phyloP scores from a whole-genome alignment of 305 asterid genomes.

The Salvia sclarea region DNA sequence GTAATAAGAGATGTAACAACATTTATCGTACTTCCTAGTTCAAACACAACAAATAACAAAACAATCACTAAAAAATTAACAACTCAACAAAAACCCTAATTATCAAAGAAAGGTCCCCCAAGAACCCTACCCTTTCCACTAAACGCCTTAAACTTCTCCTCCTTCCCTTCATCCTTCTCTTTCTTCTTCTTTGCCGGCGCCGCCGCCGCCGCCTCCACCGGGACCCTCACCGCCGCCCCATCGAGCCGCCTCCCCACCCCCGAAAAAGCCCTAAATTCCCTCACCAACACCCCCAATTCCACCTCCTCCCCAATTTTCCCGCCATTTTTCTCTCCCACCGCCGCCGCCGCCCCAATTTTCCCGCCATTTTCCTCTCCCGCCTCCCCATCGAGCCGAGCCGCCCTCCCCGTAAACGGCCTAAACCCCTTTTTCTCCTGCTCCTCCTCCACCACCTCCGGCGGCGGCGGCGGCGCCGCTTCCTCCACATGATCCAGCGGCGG shows the following conservation, averaged over 20 bases:
- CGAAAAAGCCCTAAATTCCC: constrained; percentile 5
- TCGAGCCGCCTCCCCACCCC: neutral
- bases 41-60: neutral
- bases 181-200: neutral
- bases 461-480: neutral
- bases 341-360: neutral
- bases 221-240: neutral
- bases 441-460: neutral
- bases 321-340: neutral
- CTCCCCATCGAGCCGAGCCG: constrained; percentile 17
- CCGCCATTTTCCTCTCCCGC: neutral
- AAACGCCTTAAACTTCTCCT: constrained; percentile 28
- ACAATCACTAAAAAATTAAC: neutral
- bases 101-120: neutral
- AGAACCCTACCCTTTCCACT: constrained; percentile 17
- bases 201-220: neutral
- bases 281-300: neutral
- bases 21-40: neutral
- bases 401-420: constrained; percentile 15
- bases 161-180: neutral
- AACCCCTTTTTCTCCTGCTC: neutral
- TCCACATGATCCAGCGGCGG: constrained; percentile 32
- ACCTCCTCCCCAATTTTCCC: neutral
- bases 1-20: too few relatives aligned
- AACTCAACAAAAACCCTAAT: neutral